phyloP scores from a whole-genome alignment of 2,329 filamentous ascomycete species.

The Gnomoniopsis smithogilvyi region DNA sequence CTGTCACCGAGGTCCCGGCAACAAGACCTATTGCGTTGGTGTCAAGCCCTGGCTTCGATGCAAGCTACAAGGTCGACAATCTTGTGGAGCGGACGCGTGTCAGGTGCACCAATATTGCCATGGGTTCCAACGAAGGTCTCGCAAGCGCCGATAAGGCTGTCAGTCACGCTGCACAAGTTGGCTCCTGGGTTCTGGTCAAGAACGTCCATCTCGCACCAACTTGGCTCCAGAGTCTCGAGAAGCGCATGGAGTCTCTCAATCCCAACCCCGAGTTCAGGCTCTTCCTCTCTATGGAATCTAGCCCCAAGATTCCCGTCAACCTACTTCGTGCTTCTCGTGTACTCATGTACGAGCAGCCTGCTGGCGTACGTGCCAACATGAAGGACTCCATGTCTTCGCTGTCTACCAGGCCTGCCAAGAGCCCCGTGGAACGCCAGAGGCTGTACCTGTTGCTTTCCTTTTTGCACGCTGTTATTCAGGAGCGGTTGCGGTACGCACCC shows the following conservation, averaged over 20 bases:
- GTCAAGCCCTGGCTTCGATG: slow-evolving; percentile 95
- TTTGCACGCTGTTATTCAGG: slow-evolving; percentile 92
- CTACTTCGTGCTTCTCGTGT: slow-evolving; percentile 89
- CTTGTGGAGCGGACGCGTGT: slow-evolving; percentile 81
- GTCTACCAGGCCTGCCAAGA: slow-evolving; percentile 70
- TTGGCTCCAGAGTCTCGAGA: slow-evolving; percentile 96
- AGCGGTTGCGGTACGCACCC: slow-evolving; percentile 89
- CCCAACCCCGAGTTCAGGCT: slow-evolving; percentile 90
- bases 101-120: slow-evolving; percentile 93
- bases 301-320: slow-evolving; percentile 95
- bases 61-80: slow-evolving; percentile 97
- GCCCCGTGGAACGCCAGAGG: slow-evolving; percentile 85
- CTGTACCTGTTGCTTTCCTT: slow-evolving; percentile 91
- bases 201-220: slow-evolving; percentile 95
- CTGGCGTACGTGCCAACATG: slow-evolving; percentile 96
- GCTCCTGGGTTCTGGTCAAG: slow-evolving; percentile 97
- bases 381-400: slow-evolving; percentile 90
- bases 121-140: slow-evolving; percentile 95
- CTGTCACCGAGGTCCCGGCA: slow-evolving; percentile 79
- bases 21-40: slow-evolving; percentile 86
- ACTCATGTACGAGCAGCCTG: slow-evolving; percentile 97
- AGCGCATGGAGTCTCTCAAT: slow-evolving; percentile 92
- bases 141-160: slow-evolving; percentile 95
- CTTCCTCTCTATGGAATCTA: slow-evolving; percentile 98
- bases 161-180: slow-evolving; percentile 83